Base-by-base conservation (phyloP, 176 grass and related monocot genomes). In the Elaeis guineensis region DNA sequence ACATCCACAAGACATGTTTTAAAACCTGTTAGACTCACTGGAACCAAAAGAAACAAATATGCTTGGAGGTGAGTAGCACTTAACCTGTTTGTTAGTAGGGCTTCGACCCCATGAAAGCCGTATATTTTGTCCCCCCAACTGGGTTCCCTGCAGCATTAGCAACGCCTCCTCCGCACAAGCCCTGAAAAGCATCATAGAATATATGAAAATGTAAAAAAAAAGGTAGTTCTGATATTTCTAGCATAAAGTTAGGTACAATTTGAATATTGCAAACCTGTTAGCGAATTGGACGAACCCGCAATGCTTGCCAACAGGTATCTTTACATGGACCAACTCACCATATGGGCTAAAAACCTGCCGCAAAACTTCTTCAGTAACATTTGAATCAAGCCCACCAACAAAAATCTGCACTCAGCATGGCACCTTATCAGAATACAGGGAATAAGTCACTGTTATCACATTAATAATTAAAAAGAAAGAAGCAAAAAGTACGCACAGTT, bases 211-310 rank as follows among this genome's bases (percentile, higher is more conserved):
- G 2, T 11, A 44, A 69, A 21, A 49, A 65, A 14, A n/a, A n/a
- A n/a, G n/a, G 44, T 3, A 50, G 19, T 12, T 50, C 21, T 51
- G 4, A 44, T 39, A 32, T 54, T n/a, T 32, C 11, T 14, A 44
- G 35, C 35, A 44, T 44, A 14, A 44, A 44, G 35, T 44, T 44
- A 2, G 35, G 35, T 44, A 9, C 9, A 44, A 44, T 14, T 44
- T 12, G 65, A 65, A 72, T 5, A 21, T 19, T 52, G 49, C 26
- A 20, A 21, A 96, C 94, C 85, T 98, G 76, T 78, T 81, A 64
- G 55, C 79, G 52, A 79, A 98, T 64, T 98, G 94, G 72, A 98
- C 94, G 75, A 98, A 98, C 23, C 87, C 94, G 66, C 94, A 98
- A 71, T 85, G 82, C 75, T 98, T 98, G 54, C 94, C 94, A 68